These are phyloP conservation scores for Arthrobotrys conoides DNA, from an alignment of 2,329 filamentous ascomycete species.

Conservation along the genomic window DNA sequence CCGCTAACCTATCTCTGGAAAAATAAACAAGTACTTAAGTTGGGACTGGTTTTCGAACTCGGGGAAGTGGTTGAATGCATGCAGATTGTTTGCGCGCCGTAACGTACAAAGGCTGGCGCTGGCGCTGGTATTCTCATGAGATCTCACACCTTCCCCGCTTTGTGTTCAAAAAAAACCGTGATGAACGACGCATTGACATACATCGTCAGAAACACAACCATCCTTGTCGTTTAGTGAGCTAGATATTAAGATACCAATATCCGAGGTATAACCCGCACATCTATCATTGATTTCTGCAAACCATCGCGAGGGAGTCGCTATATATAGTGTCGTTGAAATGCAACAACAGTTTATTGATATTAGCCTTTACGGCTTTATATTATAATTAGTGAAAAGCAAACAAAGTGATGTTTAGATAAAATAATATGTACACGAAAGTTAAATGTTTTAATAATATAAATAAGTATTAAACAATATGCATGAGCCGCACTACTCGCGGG, in stretches of 20 bases:
- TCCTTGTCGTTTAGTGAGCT: neutral
- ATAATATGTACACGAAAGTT: conserved; percentile 14
- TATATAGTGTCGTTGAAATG: too few relatives aligned
- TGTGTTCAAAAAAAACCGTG: neutral
- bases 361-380: too few relatives aligned
- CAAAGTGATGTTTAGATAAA: neutral
- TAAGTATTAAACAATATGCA: conserved; percentile 9
- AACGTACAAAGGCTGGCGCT: neutral
- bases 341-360: too few relatives aligned
- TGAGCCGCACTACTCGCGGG: neutral
- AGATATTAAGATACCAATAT: too few relatives aligned
- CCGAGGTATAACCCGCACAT: too few relatives aligned
- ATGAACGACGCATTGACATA: neutral
- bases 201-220: neutral
- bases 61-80: neutral
- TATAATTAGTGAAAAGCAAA: too few relatives aligned
- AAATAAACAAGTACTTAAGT: neutral
- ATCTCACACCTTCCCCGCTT: neutral
- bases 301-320: too few relatives aligned
- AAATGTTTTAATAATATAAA: neutral
- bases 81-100: neutral
- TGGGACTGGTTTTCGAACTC: neutral
- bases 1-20: neutral
- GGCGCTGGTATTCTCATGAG: too few relatives aligned
- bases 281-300: too few relatives aligned